Conservation (phyloP, 176 grass and related monocot species). For the Cenchrus purpureus region DNA sequence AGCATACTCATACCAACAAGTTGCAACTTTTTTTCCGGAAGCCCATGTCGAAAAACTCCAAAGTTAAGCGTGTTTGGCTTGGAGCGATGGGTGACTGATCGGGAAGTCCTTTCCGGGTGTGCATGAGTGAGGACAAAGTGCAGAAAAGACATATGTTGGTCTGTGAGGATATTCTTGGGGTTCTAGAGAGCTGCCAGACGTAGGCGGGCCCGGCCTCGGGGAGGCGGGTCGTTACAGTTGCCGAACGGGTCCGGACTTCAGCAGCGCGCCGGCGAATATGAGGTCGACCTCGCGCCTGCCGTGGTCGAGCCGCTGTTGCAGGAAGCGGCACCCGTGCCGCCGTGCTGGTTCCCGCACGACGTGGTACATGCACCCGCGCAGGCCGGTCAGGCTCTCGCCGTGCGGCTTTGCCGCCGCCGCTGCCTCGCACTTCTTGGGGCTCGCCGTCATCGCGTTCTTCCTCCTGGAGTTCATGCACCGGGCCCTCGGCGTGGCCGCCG, state of each 20-base stretch:
- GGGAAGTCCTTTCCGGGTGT: too few species aligned
- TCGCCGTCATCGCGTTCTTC: conserved; percentile 26
- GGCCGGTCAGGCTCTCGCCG: conserved; percentile 48
- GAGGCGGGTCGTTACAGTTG: conserved; percentile 47
- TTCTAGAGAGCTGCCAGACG: too few species aligned
- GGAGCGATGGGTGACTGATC: too few species aligned
- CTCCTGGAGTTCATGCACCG: conserved; percentile 22
- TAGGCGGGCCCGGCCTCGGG: neutral
- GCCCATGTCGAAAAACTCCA: too few species aligned
- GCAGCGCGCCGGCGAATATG: conserved; percentile 68
- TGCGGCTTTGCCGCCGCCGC: conserved; percentile 39
- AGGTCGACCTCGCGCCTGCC: conserved; percentile 64
- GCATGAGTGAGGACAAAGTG: too few species aligned
- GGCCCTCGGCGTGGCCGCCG: conserved; percentile 7
- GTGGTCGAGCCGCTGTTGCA: conserved; percentile 76
- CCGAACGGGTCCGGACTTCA: conserved; percentile 52
- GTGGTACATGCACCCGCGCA: conserved; percentile 62
- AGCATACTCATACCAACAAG: too few species aligned
- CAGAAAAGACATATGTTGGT: too few species aligned
- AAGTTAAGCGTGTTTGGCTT: too few species aligned
- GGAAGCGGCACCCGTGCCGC: conserved; percentile 69
- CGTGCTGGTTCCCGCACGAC: conserved; percentile 55
- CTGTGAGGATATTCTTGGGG: too few species aligned
- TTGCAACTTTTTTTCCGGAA: too few species aligned
- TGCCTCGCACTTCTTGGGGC: conserved; percentile 40